These are phyloP conservation scores for Clohesyomyces aquaticus DNA, from an alignment of 495 filamentous ascomycete species.

Conservation along the genomic window DNA sequence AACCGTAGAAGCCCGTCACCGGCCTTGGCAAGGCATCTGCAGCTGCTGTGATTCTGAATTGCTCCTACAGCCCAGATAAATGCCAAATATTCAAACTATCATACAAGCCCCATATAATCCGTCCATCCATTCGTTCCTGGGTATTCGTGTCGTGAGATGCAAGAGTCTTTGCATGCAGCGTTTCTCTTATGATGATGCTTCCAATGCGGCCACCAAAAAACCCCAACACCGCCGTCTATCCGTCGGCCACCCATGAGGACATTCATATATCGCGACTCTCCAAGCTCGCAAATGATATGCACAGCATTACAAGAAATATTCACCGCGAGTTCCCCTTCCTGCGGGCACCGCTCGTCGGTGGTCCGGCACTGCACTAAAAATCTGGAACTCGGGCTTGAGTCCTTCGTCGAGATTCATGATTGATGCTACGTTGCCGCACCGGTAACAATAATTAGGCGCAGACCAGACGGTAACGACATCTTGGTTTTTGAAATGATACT, in stretches of 20 bases:
- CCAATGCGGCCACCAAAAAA: slow-evolving; percentile 1
- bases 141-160: slow-evolving; percentile 14
- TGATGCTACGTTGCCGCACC: slow-evolving; percentile 94
- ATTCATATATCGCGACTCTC: slow-evolving; percentile 11
- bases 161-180: slow-evolving; percentile 9
- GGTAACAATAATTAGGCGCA: slow-evolving; percentile 98
- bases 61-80: too few relatives aligned
- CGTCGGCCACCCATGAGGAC: slow-evolving; percentile 14
- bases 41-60: too few relatives aligned
- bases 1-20: too few relatives aligned
- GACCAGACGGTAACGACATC: slow-evolving; percentile 99
- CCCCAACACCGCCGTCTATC: slow-evolving; percentile 18
- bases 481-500: slow-evolving; percentile 93
- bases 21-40: too few relatives aligned
- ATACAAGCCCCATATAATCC: slow-evolving; percentile 4
- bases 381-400: slow-evolving; percentile 84
- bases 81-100: background rate
- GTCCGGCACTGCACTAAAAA: slow-evolving; percentile 93
- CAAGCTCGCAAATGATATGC: slow-evolving; percentile 26
- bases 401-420: slow-evolving; percentile 93
- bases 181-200: background rate
- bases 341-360: slow-evolving; percentile 84
- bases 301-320: slow-evolving; percentile 83
- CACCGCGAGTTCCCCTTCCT: slow-evolving; percentile 77
- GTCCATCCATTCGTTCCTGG: background rate